Conservation (phyloP, 106 monocot species). For the Dendrobium nobile region DNA sequence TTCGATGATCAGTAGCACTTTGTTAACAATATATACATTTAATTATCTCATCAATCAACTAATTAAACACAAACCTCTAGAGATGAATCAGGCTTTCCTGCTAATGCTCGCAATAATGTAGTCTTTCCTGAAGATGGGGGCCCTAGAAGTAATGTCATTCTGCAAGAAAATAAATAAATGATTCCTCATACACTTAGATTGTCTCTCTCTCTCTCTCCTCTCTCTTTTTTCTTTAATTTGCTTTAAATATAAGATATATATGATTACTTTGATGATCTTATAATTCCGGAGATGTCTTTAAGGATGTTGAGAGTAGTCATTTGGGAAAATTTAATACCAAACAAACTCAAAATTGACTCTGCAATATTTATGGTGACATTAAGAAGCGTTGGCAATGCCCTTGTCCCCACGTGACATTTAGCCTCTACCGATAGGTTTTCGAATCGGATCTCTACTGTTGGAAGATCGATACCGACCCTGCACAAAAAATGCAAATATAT, state of each 20-base stretch:
- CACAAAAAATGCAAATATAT: background rate
- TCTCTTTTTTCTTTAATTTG: no score
- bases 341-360: conserved; percentile 31
- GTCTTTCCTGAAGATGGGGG: conserved; percentile 2
- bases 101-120: conserved; percentile 6
- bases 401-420: conserved; percentile 44
- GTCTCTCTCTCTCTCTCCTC: background rate
- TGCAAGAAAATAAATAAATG: background rate
- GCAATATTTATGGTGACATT: conserved; percentile 46
- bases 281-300: conserved; percentile 45
- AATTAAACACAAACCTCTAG: background rate
- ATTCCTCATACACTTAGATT: background rate
- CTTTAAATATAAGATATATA: background rate
- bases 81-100: conserved; percentile 1
- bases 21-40: no score
- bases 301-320: conserved; percentile 50
- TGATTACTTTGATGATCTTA: conserved; percentile 47
- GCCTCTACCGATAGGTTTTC: conserved; percentile 45
- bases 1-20: no score
- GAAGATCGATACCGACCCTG: conserved; percentile 68
- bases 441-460: conserved; percentile 70
- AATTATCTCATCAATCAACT: no score
- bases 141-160: conserved; percentile 9
- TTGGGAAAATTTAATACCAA: conserved; percentile 27
- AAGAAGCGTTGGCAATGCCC: conserved; percentile 44